A percentile compares a stretch with the other conserved stretches of the same genome.
phyloP scores from a whole-genome alignment of 306 rosid genomes.

The Cajanus cajan region DNA sequence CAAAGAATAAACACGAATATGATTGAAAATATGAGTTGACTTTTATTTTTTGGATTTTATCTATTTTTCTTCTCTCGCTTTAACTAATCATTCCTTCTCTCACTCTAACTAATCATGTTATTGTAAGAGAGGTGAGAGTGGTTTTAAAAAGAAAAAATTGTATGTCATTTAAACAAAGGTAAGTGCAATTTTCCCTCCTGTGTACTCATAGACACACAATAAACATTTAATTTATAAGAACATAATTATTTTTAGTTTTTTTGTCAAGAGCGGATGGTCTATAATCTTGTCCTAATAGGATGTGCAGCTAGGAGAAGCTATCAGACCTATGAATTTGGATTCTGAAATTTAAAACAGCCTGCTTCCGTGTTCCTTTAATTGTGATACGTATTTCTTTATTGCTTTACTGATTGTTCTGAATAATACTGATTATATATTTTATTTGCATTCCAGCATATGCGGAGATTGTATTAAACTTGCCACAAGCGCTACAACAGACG shows the following conservation, averaged over 20 bases:
- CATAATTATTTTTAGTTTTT: not conserved
- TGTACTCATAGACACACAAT: not conserved
- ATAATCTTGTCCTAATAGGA: not conserved
- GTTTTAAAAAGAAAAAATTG: too few species aligned
- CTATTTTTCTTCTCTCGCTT: too few species aligned
- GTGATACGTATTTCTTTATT: not conserved
- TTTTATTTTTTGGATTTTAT: too few species aligned
- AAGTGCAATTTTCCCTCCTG: too few species aligned
- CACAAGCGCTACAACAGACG: conserved; percentile 63
- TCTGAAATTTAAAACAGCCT: not conserved
- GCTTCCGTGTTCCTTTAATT: conserved; percentile 15
- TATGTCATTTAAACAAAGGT: too few species aligned
- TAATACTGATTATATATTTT: conserved; percentile 11
- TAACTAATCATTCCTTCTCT: too few species aligned
- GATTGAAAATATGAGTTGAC: too few species aligned
- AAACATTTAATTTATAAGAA: not conserved
- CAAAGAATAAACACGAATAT: too few species aligned
- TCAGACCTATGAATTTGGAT: conserved; percentile 6
- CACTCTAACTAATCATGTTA: too few species aligned
- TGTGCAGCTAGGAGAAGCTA: conserved; percentile 3
- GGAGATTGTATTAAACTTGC: conserved; percentile 85
- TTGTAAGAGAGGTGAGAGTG: too few species aligned
- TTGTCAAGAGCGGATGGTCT: not conserved
- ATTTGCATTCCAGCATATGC: conserved; percentile 69
- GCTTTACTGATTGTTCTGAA: not conserved